Conservation (phyloP, 257 asterid genomes). For the Solanum paucissectum region DNA sequence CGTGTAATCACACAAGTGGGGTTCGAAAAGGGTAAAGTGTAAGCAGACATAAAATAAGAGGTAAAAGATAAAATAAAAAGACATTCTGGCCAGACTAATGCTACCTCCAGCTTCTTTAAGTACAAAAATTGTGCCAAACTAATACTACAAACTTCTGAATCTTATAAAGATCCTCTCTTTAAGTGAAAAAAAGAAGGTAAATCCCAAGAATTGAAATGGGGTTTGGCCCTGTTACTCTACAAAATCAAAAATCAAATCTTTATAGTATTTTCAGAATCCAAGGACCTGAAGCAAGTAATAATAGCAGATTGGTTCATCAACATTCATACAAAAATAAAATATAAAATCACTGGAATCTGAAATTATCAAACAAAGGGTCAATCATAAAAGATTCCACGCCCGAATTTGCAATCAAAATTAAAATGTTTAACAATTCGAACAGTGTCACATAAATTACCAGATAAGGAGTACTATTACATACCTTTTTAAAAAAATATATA, state of each 20-base stretch:
- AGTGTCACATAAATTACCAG: no score
- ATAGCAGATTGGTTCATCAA: background rate
- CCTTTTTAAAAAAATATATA: background rate
- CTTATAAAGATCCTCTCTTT: background rate
- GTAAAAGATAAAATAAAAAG: background rate
- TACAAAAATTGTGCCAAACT: background rate
- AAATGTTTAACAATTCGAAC: no score
- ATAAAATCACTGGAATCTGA: background rate
- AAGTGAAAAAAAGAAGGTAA: background rate
- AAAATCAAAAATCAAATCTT: background rate
- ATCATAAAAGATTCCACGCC: no score
- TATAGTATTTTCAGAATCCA: background rate
- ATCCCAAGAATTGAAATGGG: background rate
- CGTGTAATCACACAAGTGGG: fast-evolving
- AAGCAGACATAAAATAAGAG: background rate
- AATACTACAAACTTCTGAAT: background rate
- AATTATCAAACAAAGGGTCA: background rate
- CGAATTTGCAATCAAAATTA: no score
- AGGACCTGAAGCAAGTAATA: background rate
- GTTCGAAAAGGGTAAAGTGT: background rate
- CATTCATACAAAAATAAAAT: background rate
- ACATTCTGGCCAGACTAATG: background rate
- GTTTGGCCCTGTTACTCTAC: background rate
- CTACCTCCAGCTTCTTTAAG: background rate
- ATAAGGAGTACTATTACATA: background rate